Percentiles rank a stretch among this genome's conserved stretches.
Conservation (phyloP, 768 basidiomycete genomes). For the Rhodotorula toruloides region DNA sequence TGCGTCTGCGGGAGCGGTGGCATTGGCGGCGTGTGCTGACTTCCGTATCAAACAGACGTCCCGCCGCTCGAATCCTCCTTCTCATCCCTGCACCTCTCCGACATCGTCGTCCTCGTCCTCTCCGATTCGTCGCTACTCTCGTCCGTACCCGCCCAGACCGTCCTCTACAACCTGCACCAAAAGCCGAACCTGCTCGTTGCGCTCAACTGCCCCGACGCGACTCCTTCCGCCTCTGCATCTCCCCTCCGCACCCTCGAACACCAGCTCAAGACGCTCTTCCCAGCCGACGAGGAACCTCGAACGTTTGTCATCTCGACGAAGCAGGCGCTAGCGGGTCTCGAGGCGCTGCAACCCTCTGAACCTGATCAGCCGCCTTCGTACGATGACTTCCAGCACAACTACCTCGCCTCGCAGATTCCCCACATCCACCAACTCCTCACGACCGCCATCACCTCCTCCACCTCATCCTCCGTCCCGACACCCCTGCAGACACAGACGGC, state of each 20-base stretch:
- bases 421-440: conserved; percentile 18
- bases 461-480: not conserved
- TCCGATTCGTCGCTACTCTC: conserved; percentile 21
- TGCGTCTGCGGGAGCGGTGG: no score
- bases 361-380: not conserved
- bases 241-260: conserved; percentile 13
- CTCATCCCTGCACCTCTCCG: conserved; percentile 25
- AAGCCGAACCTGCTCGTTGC: conserved; percentile 33
- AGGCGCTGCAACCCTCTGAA: conserved; percentile 19
- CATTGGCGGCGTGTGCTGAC: no score
- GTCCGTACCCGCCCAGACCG: not conserved
- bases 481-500: conserved; percentile 16
- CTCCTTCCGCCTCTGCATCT: not conserved
- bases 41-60: conserved; percentile 7
- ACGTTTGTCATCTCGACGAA: conserved; percentile 18
- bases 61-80: conserved; percentile 31
- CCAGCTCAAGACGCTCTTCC: conserved; percentile 13
- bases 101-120: conserved; percentile 33
- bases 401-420: conserved; percentile 28
- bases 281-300: not conserved
- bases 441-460: not conserved
- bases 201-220: conserved; percentile 16
- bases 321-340: conserved; percentile 23
- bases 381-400: conserved; percentile 18
- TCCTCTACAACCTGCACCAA: conserved; percentile 12